Percentiles rank a stretch among this genome's conserved stretches.
Evolutionary conservation across 768 basidiomycete genomes (phyloP).

Genomic region (Kwoniella botswanensis): DNA sequence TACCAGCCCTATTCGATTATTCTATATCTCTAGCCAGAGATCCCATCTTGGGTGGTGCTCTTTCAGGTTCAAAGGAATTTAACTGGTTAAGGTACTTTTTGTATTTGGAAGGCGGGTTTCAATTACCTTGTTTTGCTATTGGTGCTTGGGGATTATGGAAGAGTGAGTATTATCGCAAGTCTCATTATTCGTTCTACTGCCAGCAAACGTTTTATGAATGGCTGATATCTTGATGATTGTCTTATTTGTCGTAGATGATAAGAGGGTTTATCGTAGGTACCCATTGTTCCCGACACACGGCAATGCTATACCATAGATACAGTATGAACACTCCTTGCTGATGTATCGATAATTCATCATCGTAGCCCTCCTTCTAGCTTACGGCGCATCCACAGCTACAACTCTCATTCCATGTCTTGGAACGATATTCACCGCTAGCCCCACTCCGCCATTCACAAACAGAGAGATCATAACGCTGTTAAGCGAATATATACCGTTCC

Average conservation of each 20-base stretch:
- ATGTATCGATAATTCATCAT: no score
- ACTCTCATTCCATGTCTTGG: constrained; percentile 76
- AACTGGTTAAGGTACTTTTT: constrained; percentile 64
- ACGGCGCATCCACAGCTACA: constrained; percentile 77
- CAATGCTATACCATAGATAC: no score
- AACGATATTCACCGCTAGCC: constrained; percentile 66
- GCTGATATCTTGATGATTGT: no score
- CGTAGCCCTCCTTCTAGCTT: constrained; percentile 66
- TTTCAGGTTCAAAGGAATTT: constrained; percentile 35
- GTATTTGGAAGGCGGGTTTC: constrained; percentile 59
- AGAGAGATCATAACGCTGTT: constrained; percentile 68
- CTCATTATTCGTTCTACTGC: no score
- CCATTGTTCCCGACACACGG: no score
- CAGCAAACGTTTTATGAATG: no score
- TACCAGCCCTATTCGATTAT: constrained; percentile 62
- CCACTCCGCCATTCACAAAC: constrained; percentile 60
- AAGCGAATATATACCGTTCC: constrained; percentile 76
- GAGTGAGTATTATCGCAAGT: no score
- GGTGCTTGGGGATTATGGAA: constrained; percentile 60
- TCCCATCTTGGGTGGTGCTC: constrained; percentile 68
- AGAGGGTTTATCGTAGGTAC: constrained; percentile 51
- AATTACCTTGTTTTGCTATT: constrained; percentile 77
- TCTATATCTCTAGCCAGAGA: constrained; percentile 70
- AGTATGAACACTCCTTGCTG: no score
- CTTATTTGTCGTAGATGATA: no score